Conservation (phyloP, 2,329 filamentous ascomycete genomes). For the Ophiostoma fasciatum region DNA sequence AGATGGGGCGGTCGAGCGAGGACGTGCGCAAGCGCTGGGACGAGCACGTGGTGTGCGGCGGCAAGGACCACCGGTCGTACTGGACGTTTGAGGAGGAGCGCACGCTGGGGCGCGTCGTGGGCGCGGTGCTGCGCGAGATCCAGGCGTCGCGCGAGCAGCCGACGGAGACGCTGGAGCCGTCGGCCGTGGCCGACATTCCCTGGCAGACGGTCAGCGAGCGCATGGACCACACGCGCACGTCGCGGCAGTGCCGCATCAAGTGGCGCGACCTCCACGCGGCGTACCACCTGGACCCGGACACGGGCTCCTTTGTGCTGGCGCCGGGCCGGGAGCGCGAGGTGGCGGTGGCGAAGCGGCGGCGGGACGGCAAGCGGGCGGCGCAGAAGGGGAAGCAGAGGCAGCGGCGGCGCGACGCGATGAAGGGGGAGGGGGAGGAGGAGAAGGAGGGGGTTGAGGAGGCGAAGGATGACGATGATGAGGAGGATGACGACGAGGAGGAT, state of each 20-base stretch:
- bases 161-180: not conserved
- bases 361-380: not conserved
- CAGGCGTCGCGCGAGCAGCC: conserved; percentile 16
- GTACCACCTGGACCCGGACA: conserved; percentile 7
- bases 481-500: too few species aligned
- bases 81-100: conserved; percentile 50
- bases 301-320: conserved; percentile 6
- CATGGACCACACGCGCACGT: conserved; percentile 46
- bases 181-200: conserved; percentile 41
- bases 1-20: conserved; percentile 47
- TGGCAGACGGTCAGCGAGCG: conserved; percentile 50
- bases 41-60: conserved; percentile 48
- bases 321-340: not conserved
- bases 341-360: not conserved
- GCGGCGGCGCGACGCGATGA: conserved; percentile 5
- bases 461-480: not conserved
- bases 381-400: conserved; percentile 1
- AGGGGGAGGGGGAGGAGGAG: conserved; percentile 1
- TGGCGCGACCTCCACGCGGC: conserved; percentile 32
- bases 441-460: not conserved
- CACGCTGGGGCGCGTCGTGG: conserved; percentile 35
- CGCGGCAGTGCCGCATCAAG: conserved; percentile 53
- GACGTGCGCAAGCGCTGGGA: conserved; percentile 58
- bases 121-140: conserved; percentile 34
- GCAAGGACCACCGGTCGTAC: conserved; percentile 32